Conservation (phyloP, 768 basidiomycete genomes). For the Roridomyces roridus region DNA sequence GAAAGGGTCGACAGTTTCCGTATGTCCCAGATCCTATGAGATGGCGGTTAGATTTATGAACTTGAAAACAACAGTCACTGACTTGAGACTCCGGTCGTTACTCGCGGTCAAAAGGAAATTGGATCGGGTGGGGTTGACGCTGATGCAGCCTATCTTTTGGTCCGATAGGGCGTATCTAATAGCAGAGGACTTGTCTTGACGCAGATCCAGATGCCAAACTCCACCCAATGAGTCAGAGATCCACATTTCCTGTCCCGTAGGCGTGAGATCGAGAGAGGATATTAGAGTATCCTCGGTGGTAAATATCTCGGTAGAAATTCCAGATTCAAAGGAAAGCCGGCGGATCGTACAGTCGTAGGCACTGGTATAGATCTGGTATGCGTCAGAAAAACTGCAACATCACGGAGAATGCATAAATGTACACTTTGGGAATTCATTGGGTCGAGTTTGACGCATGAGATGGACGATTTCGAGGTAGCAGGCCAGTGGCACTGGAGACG, state of each 20-base stretch:
- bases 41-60: neutral
- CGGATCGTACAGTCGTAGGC: conserved; percentile 86
- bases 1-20: conserved; percentile 63
- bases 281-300: conserved; percentile 67
- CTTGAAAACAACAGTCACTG: conserved; percentile 26
- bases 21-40: conserved; percentile 77
- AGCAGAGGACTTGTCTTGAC: conserved; percentile 61
- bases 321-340: conserved; percentile 72
- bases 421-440: conserved; percentile 79
- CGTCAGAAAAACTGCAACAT: conserved; percentile 6
- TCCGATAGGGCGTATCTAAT: conserved; percentile 71
- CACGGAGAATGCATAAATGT: conserved; percentile 23
- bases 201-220: conserved; percentile 77
- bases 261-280: conserved; percentile 72
- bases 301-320: conserved; percentile 73
- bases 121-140: conserved; percentile 75
- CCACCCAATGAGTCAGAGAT: conserved; percentile 78
- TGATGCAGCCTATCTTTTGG: conserved; percentile 80
- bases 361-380: conserved; percentile 72
- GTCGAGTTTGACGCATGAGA: conserved; percentile 80
- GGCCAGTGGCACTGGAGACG: conserved; percentile 87
- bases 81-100: conserved; percentile 78
- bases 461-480: conserved; percentile 77
- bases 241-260: conserved; percentile 83
- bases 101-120: conserved; percentile 77